These are phyloP conservation scores for Exophiala aquamarina DNA, from an alignment of 2,329 filamentous ascomycete genomes.

Conservation along the genomic window DNA sequence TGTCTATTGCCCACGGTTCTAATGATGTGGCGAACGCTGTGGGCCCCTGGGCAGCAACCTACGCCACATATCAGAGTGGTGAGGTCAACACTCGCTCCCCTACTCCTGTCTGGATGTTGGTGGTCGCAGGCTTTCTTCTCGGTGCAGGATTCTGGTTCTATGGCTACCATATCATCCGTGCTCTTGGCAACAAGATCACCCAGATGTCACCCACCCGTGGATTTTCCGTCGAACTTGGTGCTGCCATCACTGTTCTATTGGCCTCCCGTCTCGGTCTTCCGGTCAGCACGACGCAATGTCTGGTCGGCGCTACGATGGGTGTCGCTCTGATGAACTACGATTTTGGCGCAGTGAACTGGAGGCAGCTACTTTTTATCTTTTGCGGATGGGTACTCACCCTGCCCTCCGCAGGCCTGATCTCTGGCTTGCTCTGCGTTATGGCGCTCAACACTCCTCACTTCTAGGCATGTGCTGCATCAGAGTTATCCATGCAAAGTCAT, in stretches of 20 bases:
- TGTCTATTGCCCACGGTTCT: conserved; percentile 45
- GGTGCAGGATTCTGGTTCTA: conserved; percentile 43
- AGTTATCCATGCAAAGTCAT: background rate
- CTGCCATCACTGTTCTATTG: conserved; percentile 41
- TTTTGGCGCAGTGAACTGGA: conserved; percentile 45
- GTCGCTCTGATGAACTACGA: conserved; percentile 39
- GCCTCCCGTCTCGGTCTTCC: conserved; percentile 36
- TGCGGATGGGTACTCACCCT: conserved; percentile 47
- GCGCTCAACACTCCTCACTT: conserved; percentile 44
- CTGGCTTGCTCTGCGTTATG: conserved; percentile 42
- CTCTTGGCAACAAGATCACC: conserved; percentile 44
- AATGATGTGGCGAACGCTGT: conserved; percentile 47
- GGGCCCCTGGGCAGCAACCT: conserved; percentile 40
- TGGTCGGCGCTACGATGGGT: conserved; percentile 37
- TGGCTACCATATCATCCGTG: conserved; percentile 38
- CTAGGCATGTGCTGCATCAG: conserved; percentile 1
- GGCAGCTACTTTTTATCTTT: conserved; percentile 44
- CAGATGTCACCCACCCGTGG: conserved; percentile 39
- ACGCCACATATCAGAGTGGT: conserved; percentile 37
- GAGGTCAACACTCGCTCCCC: conserved; percentile 31
- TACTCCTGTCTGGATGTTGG: conserved; percentile 42
- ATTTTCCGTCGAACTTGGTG: conserved; percentile 41
- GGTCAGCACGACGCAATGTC: conserved; percentile 39
- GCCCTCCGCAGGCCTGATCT: conserved; percentile 41
- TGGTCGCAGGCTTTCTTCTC: conserved; percentile 38